Evolutionary conservation across 441 rosid genomes (phyloP).

Genomic region (Sinapis alba): DNA sequence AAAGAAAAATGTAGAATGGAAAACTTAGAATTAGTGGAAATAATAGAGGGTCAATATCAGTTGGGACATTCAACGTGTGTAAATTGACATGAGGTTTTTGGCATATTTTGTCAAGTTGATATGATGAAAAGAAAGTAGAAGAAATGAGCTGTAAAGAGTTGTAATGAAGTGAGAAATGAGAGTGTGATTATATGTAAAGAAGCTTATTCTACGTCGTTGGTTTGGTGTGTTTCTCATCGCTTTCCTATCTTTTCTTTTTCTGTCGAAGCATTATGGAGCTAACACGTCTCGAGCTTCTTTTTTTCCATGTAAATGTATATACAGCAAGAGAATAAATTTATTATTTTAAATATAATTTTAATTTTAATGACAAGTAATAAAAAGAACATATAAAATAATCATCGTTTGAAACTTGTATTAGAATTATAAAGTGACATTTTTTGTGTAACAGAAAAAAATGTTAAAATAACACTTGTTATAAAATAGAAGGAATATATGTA

Average conservation of each 20-base stretch:
- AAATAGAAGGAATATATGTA: too few species aligned
- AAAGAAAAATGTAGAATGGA: neutral
- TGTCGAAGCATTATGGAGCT: conserved; percentile 26
- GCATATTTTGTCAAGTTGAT: conserved; percentile 36
- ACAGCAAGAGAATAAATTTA: too few species aligned
- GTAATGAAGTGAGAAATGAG: conserved; percentile 30
- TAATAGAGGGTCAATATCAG: conserved; percentile 24
- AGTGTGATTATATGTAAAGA: conserved; percentile 41
- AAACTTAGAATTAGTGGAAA: conserved; percentile 28
- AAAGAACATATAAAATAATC: too few species aligned
- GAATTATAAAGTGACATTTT: too few species aligned
- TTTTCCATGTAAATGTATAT: neutral
- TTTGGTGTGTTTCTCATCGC: conserved; percentile 31
- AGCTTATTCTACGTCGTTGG: conserved; percentile 26
- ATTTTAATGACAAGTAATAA: too few species aligned
- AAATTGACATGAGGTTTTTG: conserved; percentile 39
- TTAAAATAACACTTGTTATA: too few species aligned
- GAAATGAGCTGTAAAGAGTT: conserved; percentile 36
- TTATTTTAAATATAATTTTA: too few species aligned
- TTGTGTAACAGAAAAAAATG: too few species aligned
- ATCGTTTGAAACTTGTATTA: too few species aligned
- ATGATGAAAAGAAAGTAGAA: conserved; percentile 26
- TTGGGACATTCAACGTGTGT: conserved; percentile 32
- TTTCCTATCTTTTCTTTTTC: conserved; percentile 30
- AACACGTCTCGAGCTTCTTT: conserved; percentile 28